These are phyloP conservation scores for Erysimum cheiri DNA, from an alignment of 441 rosid species.

Conservation along the genomic window DNA sequence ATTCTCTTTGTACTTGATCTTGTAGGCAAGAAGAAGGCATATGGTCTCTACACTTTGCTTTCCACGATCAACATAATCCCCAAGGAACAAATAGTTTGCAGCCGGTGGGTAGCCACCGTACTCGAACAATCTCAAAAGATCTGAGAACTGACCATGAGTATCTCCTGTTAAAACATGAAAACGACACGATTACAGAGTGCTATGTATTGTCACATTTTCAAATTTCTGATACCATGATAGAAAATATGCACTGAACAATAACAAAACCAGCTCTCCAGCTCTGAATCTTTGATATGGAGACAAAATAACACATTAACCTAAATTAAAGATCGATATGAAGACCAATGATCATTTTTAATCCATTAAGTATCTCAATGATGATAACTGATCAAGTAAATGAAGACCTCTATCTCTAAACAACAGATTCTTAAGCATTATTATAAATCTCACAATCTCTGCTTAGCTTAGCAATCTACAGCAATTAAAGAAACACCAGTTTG, in stretches of 20 bases:
- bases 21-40: slow-evolving; percentile 75
- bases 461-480: slow-evolving; percentile 2
- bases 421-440: slow-evolving; percentile 16
- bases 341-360: slow-evolving; percentile 10
- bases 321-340: background rate
- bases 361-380: slow-evolving; percentile 10
- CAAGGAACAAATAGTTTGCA: slow-evolving; percentile 74
- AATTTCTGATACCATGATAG: too few relatives aligned
- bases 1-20: slow-evolving; percentile 77
- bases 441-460: background rate
- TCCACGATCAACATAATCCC: slow-evolving; percentile 84
- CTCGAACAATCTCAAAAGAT: slow-evolving; percentile 74
- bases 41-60: slow-evolving; percentile 82
- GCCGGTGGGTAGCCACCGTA: slow-evolving; percentile 82
- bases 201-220: too few relatives aligned
- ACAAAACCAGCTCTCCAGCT: background rate
- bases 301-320: background rate
- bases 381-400: background rate
- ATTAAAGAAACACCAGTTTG: slow-evolving; percentile 13
- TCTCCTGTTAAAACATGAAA: slow-evolving; percentile 58
- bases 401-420: background rate
- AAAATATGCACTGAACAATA: background rate
- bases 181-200: background rate
- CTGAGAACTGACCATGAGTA: slow-evolving; percentile 78
- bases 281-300: background rate